A percentile compares a stretch with the other conserved stretches of the same genome.
Conservation (phyloP, 192 early-diverging fungal species). For the Mortierella hygrophila region DNA sequence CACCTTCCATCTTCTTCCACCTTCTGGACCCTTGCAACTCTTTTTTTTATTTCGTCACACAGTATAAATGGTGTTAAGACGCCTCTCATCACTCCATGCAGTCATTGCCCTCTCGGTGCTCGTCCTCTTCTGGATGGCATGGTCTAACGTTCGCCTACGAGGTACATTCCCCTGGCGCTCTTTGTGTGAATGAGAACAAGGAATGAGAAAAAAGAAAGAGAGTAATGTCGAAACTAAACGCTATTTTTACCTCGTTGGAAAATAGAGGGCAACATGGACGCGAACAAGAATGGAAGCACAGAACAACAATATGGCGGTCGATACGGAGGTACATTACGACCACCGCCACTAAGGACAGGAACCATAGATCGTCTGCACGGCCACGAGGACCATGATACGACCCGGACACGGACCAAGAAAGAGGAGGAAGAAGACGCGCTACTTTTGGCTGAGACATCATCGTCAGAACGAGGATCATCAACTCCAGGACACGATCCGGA, state of each 20-base stretch:
- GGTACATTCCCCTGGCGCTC: conserved; percentile 1
- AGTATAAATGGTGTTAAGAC: conserved; percentile 10
- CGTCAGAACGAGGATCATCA: background rate
- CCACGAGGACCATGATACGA: background rate
- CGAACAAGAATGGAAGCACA: background rate
- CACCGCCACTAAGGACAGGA: background rate
- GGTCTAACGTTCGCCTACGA: conserved; percentile 16
- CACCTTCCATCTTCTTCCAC: too few relatives aligned
- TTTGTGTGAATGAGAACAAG: background rate
- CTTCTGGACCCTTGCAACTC: background rate
- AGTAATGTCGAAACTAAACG: background rate
- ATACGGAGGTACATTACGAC: background rate
- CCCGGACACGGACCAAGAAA: background rate
- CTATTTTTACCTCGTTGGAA: background rate
- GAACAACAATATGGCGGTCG: background rate
- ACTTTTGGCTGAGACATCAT: background rate
- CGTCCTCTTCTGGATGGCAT: conserved; percentile 32
- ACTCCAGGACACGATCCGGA: conserved; percentile 27
- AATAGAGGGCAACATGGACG: background rate
- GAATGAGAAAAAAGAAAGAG: background rate
- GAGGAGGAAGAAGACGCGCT: conserved; percentile 5
- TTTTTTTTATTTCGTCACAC: background rate
- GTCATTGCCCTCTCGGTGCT: conserved; percentile 12
- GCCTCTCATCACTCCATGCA: conserved; percentile 32
- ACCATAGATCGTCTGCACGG: background rate